Conservation (phyloP, 805 yeast species). For the Saccharomycopsis babjevae region DNA sequence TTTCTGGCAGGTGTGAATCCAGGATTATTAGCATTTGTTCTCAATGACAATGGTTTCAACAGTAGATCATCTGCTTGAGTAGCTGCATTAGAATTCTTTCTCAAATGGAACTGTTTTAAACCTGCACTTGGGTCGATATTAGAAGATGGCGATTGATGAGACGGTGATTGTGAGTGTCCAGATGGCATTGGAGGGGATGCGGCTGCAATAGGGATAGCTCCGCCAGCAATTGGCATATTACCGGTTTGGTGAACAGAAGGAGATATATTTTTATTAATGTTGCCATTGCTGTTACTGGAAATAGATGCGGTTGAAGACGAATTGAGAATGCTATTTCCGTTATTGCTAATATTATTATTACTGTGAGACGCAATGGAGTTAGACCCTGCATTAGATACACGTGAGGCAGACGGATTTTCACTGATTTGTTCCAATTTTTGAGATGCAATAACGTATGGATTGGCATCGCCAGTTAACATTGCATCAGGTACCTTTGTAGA, state of each 20-base stretch:
- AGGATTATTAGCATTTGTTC: not conserved
- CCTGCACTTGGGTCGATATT: conserved; percentile 13
- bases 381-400: conserved; percentile 6
- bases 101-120: conserved; percentile 16
- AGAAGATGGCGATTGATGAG: not conserved
- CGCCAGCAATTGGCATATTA: not conserved
- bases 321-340: not conserved
- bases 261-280: conserved; percentile 24
- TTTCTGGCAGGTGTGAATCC: conserved; percentile 31
- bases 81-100: conserved; percentile 3
- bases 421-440: conserved; percentile 11
- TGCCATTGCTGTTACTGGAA: not conserved
- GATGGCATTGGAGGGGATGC: not conserved
- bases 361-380: conserved; percentile 15
- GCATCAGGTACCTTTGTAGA: conserved; percentile 57
- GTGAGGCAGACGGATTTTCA: conserved; percentile 8
- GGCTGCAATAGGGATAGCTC: conserved; percentile 4
- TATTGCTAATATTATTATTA: not conserved
- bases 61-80: conserved; percentile 6
- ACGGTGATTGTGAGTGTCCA: not conserved
- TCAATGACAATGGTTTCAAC: conserved; percentile 11
- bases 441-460: conserved; percentile 6
- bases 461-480: conserved; percentile 8
- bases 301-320: not conserved
- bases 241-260: conserved; percentile 16